Conservation (phyloP, 2,329 filamentous ascomycete genomes). For the Scorias spongiosa region DNA sequence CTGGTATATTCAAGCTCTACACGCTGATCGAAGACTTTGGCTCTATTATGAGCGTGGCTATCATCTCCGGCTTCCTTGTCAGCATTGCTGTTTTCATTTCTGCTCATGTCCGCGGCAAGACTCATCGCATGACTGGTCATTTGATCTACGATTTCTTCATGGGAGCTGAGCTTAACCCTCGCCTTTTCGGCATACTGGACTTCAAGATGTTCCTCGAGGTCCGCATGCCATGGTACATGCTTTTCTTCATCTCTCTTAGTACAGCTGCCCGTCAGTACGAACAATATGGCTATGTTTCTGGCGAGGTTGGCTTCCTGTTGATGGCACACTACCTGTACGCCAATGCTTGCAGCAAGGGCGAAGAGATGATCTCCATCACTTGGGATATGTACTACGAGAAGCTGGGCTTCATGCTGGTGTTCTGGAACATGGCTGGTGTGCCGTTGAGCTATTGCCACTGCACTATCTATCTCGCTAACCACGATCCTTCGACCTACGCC, state of each 20-base stretch:
- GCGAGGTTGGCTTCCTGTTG: conserved; percentile 69
- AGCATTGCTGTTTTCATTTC: conserved; percentile 76
- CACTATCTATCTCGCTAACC: conserved; percentile 77
- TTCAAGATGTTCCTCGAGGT: conserved; percentile 97
- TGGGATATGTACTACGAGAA: conserved; percentile 98
- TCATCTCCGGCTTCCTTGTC: conserved; percentile 75
- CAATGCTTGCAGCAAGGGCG: conserved; percentile 82
- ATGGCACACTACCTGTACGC: conserved; percentile 88
- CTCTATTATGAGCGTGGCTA: conserved; percentile 80
- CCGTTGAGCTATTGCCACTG: conserved; percentile 88
- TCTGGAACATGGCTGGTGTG: conserved; percentile 90
- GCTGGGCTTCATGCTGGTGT: conserved; percentile 94
- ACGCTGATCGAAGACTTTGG: conserved; percentile 92
- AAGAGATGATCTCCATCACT: conserved; percentile 77
- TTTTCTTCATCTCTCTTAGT: conserved; percentile 63
- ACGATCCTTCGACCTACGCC: conserved; percentile 59
- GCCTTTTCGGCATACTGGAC: conserved; percentile 60
- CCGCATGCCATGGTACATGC: conserved; percentile 80
- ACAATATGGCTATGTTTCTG: conserved; percentile 67
- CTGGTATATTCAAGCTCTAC: conserved; percentile 75
- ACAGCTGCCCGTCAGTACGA: conserved; percentile 74
- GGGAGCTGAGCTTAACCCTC: conserved; percentile 73
- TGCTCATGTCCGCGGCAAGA: conserved; percentile 59
- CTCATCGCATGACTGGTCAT: conserved; percentile 83
- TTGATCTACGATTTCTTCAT: conserved; percentile 82